phyloP scores from a whole-genome alignment of 1,284 basidiomycete species.

The Trametes polyzona region DNA sequence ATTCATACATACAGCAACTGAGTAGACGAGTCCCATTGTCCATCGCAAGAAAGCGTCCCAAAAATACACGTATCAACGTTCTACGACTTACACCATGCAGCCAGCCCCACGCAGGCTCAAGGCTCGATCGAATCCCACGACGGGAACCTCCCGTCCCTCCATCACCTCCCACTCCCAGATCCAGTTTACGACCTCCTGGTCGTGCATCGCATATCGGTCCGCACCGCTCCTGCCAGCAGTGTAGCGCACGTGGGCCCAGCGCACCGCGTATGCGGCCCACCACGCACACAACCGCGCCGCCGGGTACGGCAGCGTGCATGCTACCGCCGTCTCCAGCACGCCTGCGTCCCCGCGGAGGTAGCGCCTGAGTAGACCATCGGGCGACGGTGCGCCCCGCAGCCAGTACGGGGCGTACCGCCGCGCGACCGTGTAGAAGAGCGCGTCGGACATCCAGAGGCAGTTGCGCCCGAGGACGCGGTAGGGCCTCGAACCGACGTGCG shows the following conservation, averaged over 20 bases:
- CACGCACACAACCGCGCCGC: background rate
- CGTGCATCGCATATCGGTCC: background rate
- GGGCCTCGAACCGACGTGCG: background rate
- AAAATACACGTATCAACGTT: no score
- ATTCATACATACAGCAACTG: no score
- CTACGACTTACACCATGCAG: no score
- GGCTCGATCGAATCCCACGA: no score
- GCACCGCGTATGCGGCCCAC: background rate
- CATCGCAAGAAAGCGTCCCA: no score
- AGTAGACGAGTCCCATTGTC: no score
- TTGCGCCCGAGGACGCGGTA: constrained; percentile 8
- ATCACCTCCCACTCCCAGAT: background rate
- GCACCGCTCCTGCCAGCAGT: background rate
- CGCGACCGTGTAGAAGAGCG: constrained; percentile 9
- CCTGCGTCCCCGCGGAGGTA: background rate
- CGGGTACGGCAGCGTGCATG: background rate
- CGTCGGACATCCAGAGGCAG: constrained; percentile 10
- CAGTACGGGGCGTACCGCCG: background rate
- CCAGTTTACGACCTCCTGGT: background rate
- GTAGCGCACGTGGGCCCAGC: background rate
- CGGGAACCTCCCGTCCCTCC: background rate
- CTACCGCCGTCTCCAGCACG: constrained; percentile 4
- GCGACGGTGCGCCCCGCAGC: background rate
- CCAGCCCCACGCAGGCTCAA: no score
- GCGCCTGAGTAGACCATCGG: background rate